A percentile compares a stretch with the other conserved stretches of the same genome.
These are phyloP conservation scores for Pichia insulana DNA, from an alignment of 805 yeast species.

Conservation along the genomic window DNA sequence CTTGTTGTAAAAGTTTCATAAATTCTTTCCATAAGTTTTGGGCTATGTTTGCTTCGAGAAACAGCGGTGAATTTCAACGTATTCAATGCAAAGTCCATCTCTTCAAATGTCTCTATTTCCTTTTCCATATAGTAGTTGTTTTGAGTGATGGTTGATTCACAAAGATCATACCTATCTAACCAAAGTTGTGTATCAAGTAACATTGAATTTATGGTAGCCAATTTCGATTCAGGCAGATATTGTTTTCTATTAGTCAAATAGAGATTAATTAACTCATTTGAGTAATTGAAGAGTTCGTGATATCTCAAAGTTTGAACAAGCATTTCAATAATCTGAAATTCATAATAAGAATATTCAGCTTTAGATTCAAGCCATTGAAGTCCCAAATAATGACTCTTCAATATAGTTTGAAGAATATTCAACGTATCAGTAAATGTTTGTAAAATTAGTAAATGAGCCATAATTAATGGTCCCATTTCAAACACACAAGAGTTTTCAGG, in stretches of 20 bases:
- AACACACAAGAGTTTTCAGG: constrained; percentile 12
- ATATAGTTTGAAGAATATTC: neutral
- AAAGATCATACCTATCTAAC: neutral
- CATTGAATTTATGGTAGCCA: neutral
- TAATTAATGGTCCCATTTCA: constrained; percentile 12
- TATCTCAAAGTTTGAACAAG: constrained; percentile 20
- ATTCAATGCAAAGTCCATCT: neutral
- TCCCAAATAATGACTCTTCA: constrained; percentile 1
- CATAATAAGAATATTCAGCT: constrained; percentile 18
- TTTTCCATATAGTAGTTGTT: neutral
- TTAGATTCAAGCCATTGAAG: constrained; percentile 3
- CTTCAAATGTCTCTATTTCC: neutral
- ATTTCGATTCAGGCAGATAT: neutral
- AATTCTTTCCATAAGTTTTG: neutral
- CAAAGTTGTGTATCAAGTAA: neutral
- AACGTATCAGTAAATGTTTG: constrained; percentile 11
- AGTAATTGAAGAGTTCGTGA: constrained; percentile 14
- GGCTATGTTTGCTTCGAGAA: neutral
- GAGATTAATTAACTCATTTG: constrained; percentile 10
- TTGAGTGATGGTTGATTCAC: neutral
- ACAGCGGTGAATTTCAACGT: neutral
- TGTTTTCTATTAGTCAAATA: constrained; percentile 6
- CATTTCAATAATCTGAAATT: constrained; percentile 24
- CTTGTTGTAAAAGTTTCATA: neutral
- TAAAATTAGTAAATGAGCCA: constrained; percentile 19